Evolutionary conservation across 2,329 filamentous ascomycete genomes (phyloP), one percentile per base, ranked within the genome.

Genomic region (Dactylellina parvicollis): DNA sequence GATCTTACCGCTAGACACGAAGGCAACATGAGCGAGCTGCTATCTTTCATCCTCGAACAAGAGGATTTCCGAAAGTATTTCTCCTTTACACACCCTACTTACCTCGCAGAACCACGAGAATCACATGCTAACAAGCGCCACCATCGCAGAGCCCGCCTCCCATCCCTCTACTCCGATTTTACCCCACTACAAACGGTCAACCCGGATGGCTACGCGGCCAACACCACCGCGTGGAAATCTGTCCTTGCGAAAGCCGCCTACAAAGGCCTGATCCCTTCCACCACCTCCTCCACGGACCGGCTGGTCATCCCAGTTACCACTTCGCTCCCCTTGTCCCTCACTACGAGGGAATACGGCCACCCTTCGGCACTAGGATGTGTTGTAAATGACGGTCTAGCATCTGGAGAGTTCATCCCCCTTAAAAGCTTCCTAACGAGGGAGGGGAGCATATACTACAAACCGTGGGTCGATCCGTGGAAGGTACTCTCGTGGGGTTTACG

Each of bases 121-220:
- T 22, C 30, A 55, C 28, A 20, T 60, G 64, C 64, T 50, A 36
- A 26, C 30, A 8, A 28, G 26, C 30, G 44, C 22, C 7, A 30
- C 54, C n/a, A 26, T 75, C 81, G 80, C 76, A 92, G 89, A 82
- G 86, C 89, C 75, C 90, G 92, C 54, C 85, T 96, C 10, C 89
- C 91, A 10, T 93, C 92, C 3, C 87, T 96, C 47, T 96, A 96
- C 82, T 93, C 92, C 50, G 92, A 96, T 80, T 96, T 96, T 79
- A 84, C 87, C 36, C 82, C 87, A 3, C 92, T 94, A 76, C 86
- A 86, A 77, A 87, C 86, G 38, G 87, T 90, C 20, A 96, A 96
- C 79, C 91, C 92, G 0, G 92, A 96, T 80, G 92, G 92, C 78
- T 96, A 92, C 82, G 82, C 84, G 18, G 91, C 92, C 44, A 96